A percentile compares a stretch with the other conserved stretches of the same genome.
Evolutionary conservation across 179 eudicot species (phyloP).

Genomic region (Camellia oleifera): DNA sequence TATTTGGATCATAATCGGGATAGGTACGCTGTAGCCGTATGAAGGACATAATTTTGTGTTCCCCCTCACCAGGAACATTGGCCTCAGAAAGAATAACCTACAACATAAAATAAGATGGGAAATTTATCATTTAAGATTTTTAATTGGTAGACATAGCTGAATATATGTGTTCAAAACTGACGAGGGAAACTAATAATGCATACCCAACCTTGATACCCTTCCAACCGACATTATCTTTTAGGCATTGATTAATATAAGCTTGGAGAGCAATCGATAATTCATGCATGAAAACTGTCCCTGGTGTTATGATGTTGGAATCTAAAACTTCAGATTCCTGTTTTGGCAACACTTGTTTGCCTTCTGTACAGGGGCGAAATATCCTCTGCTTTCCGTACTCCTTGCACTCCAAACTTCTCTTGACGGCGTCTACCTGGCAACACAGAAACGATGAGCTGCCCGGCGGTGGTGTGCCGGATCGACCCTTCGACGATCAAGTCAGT

Average conservation of each 20-base stretch:
- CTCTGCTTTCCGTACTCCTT: too few relatives aligned
- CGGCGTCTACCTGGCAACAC: too few relatives aligned
- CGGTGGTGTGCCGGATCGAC: too few relatives aligned
- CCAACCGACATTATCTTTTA: constrained; percentile 49
- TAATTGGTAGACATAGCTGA: too few relatives aligned
- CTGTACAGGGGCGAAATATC: neutral
- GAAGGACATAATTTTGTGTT: constrained; percentile 67
- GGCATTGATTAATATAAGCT: constrained; percentile 29
- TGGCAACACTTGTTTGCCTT: constrained; percentile 48
- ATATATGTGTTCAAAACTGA: too few relatives aligned
- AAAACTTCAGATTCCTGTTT: constrained; percentile 41
- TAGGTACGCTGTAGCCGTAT: constrained; percentile 45
- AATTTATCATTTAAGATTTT: too few relatives aligned
- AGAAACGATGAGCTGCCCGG: too few relatives aligned
- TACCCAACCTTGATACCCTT: constrained; percentile 38
- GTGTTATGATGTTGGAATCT: constrained; percentile 66
- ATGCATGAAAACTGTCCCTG: constrained; percentile 66
- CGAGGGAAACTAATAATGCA: too few relatives aligned
- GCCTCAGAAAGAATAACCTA: constrained; percentile 75
- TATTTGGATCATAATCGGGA: constrained; percentile 54
- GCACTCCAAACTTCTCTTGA: too few relatives aligned
- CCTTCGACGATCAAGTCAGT: too few relatives aligned
- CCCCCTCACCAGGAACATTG: constrained; percentile 81
- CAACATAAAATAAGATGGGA: neutral
- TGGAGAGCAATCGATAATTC: constrained; percentile 46